phyloP scores from a whole-genome alignment of 2,329 filamentous ascomycete species.

The Fusarium nodosum region DNA sequence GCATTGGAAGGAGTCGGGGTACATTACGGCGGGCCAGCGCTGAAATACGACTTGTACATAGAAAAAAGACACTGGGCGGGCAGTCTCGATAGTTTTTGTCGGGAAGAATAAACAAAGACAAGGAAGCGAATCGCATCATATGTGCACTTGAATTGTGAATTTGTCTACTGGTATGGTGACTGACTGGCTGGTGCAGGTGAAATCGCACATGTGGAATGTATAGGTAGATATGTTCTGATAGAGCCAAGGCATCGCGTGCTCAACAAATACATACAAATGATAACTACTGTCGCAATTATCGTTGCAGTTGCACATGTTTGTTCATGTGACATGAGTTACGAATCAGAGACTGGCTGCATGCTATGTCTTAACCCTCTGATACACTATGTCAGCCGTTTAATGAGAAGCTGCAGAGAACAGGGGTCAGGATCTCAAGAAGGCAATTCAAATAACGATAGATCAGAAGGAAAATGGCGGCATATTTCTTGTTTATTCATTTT shows the following conservation, averaged over 20 bases:
- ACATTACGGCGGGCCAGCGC: constrained; percentile 45
- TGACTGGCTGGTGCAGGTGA: background rate
- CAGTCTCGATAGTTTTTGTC: constrained; percentile 30
- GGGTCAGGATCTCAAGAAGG: background rate
- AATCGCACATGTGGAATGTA: constrained; percentile 16
- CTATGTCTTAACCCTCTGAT: constrained; percentile 11
- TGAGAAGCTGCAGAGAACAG: constrained; percentile 1
- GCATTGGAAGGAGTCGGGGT: constrained; percentile 51
- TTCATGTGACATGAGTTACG: background rate
- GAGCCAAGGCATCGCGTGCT: background rate
- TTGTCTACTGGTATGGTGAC: background rate
- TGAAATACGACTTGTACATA: constrained; percentile 50
- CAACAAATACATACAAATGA: background rate
- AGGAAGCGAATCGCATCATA: constrained; percentile 26
- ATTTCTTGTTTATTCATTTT: background rate
- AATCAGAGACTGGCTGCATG: constrained; percentile 9
- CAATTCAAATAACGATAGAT: background rate
- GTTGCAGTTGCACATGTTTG: background rate
- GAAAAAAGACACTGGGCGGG: constrained; percentile 46
- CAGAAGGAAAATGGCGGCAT: background rate
- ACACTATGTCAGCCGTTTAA: background rate
- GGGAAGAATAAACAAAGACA: constrained; percentile 34
- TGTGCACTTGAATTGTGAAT: constrained; percentile 1
- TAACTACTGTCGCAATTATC: background rate
- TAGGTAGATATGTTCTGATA: constrained; percentile 9